Conservation (phyloP, 1,284 basidiomycete species). For the Porogramme epimiltina region DNA sequence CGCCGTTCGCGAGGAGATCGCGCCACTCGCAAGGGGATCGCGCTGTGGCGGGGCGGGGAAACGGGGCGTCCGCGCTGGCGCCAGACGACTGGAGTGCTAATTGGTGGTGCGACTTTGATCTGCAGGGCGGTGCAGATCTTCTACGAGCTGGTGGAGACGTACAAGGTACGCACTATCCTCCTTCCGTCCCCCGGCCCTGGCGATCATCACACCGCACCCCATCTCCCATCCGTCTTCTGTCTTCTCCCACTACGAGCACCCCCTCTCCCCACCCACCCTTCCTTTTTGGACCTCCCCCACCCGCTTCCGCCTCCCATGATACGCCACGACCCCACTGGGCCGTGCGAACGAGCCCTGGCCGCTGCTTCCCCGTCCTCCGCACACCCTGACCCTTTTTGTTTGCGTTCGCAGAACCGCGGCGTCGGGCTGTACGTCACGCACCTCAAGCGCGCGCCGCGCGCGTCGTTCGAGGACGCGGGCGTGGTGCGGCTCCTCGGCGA, state of each 20-base stretch:
- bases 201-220: background rate
- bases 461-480: conserved; percentile 69
- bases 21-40: too few relatives aligned
- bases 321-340: background rate
- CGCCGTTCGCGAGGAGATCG: too few relatives aligned
- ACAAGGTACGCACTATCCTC: conserved; percentile 48
- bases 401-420: conserved; percentile 54
- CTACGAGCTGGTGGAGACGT: conserved; percentile 78
- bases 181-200: background rate
- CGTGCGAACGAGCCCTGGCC: background rate
- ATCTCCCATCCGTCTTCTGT: background rate
- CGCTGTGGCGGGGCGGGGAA: too few relatives aligned
- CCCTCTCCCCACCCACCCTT: background rate
- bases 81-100: background rate
- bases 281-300: background rate
- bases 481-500: conserved; percentile 66
- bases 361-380: background rate
- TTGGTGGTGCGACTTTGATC: background rate
- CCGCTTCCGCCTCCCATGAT: background rate
- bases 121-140: conserved; percentile 85
- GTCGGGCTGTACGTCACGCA: conserved; percentile 83
- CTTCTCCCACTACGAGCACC: background rate
- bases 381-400: background rate
- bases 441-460: conserved; percentile 56
- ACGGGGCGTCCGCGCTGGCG: too few relatives aligned